phyloP scores from a whole-genome alignment of 495 filamentous ascomycete species.

The Aspergillus steynii region DNA sequence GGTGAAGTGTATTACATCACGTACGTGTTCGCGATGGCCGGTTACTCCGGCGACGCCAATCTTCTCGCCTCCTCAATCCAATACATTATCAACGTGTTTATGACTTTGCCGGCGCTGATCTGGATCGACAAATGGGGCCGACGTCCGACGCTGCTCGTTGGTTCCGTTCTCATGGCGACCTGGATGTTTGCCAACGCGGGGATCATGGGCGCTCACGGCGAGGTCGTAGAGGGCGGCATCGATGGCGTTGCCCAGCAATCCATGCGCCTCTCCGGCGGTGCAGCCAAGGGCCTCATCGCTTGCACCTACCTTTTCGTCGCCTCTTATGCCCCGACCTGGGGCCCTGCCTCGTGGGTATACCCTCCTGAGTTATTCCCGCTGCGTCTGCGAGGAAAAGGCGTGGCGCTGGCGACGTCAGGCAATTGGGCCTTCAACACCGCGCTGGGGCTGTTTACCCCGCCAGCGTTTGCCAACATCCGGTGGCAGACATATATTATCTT shows the following conservation, averaged over 20 bases:
- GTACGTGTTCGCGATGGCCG: slow-evolving; percentile 41
- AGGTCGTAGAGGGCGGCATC: slow-evolving; percentile 51
- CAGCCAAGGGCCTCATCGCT: slow-evolving; percentile 59
- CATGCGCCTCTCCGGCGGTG: slow-evolving; percentile 36
- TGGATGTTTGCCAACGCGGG: slow-evolving; percentile 70
- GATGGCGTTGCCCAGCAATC: slow-evolving; percentile 33
- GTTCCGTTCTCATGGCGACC: slow-evolving; percentile 65
- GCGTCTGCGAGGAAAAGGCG: slow-evolving; percentile 61
- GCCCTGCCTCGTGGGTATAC: slow-evolving; percentile 66
- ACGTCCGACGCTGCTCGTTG: slow-evolving; percentile 61
- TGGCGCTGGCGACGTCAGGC: slow-evolving; percentile 64
- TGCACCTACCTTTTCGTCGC: slow-evolving; percentile 67
- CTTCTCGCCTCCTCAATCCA: slow-evolving; percentile 69
- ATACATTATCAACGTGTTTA: slow-evolving; percentile 61
- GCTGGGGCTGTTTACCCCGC: slow-evolving; percentile 71
- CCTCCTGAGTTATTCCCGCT: slow-evolving; percentile 68
- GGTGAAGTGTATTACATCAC: slow-evolving; percentile 36
- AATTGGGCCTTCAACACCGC: slow-evolving; percentile 84
- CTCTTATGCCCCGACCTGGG: slow-evolving; percentile 57
- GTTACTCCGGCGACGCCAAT: slow-evolving; percentile 32
- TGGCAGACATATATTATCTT: slow-evolving; percentile 78
- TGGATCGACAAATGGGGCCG: slow-evolving; percentile 64
- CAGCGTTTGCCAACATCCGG: slow-evolving; percentile 66
- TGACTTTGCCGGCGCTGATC: slow-evolving; percentile 55
- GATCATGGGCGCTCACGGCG: slow-evolving; percentile 55